phyloP scores from a whole-genome alignment of 768 basidiomycete genomes.

The Ramaria sp. region DNA sequence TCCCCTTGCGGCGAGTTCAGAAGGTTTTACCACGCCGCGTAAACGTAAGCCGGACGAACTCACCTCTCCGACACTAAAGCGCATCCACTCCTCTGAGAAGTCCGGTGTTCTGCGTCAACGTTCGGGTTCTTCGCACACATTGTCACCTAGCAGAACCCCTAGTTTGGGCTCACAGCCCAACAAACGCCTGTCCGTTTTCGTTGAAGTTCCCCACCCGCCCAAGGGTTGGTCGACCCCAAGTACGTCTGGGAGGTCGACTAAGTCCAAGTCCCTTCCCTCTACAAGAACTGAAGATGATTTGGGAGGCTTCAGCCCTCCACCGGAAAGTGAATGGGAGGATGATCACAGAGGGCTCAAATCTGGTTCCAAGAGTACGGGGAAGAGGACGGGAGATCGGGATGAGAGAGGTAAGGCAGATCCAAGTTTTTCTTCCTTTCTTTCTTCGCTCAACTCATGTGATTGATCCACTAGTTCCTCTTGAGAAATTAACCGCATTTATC shows the following conservation, averaged over 20 bases:
- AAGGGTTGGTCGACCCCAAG: conserved; percentile 18
- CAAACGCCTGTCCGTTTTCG: conserved; percentile 24
- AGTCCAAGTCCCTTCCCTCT: conserved; percentile 12
- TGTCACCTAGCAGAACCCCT: conserved; percentile 4
- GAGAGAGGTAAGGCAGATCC: conserved; percentile 43
- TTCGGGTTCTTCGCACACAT: not conserved
- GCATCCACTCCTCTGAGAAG: conserved; percentile 27
- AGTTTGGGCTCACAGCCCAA: conserved; percentile 10
- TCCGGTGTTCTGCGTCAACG: not conserved
- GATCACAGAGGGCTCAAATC: conserved; percentile 26
- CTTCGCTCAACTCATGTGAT: conserved; percentile 5
- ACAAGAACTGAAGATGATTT: conserved; percentile 30
- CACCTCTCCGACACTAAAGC: conserved; percentile 55
- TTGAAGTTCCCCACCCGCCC: conserved; percentile 21
- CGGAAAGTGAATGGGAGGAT: conserved; percentile 27
- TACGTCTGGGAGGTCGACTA: not conserved
- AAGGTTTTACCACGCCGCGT: conserved; percentile 40
- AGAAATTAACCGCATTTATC: conserved; percentile 65
- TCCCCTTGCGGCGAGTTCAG: conserved; percentile 34
- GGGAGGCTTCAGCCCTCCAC: conserved; percentile 34
- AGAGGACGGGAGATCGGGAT: conserved; percentile 57
- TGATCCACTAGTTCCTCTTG: conserved; percentile 41
- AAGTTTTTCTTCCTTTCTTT: conserved; percentile 3
- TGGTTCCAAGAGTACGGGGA: conserved; percentile 34
- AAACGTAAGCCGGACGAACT: conserved; percentile 61